Percentiles rank a stretch among this genome's conserved stretches.
Conservation (phyloP, 2,329 filamentous ascomycete species). For the Cadophora malorum region DNA sequence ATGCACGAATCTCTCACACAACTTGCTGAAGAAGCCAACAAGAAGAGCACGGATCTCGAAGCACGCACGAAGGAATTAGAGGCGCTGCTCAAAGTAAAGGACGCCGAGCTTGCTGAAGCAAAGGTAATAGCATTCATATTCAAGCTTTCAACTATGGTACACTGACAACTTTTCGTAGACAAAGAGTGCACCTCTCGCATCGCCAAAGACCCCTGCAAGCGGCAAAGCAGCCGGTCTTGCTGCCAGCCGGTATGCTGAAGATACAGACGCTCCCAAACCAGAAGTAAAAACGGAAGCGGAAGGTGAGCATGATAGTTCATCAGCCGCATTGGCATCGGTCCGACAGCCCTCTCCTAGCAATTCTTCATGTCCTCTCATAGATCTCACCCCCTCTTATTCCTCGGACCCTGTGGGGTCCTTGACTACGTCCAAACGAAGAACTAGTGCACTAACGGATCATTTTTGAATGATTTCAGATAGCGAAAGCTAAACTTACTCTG, state of each 20-base stretch:
- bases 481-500: slow-evolving; percentile 43
- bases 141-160: slow-evolving; percentile 18
- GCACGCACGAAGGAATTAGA: slow-evolving; percentile 51
- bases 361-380: slow-evolving; percentile 30
- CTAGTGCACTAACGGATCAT: slow-evolving; percentile 32
- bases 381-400: slow-evolving; percentile 15
- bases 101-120: slow-evolving; percentile 67
- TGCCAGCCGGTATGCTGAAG: slow-evolving; percentile 59
- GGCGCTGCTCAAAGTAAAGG: slow-evolving; percentile 56
- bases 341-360: slow-evolving; percentile 48
- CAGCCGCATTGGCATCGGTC: slow-evolving; percentile 71
- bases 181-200: slow-evolving; percentile 48
- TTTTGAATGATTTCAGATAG: slow-evolving; percentile 40
- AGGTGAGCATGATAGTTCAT: slow-evolving; percentile 66
- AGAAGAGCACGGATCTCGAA: slow-evolving; percentile 47
- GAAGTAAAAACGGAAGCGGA: slow-evolving; percentile 56
- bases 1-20: slow-evolving; percentile 68
- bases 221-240: slow-evolving; percentile 52
- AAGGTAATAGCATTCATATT: slow-evolving; percentile 51
- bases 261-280: slow-evolving; percentile 42
- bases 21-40: slow-evolving; percentile 62
- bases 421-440: not conserved
- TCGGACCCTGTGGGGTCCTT: not conserved
- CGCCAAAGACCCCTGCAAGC: slow-evolving; percentile 45
- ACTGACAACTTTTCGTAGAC: slow-evolving; percentile 48